Conservation (phyloP, 139 green algal species). For the Trebouxia sp. region DNA sequence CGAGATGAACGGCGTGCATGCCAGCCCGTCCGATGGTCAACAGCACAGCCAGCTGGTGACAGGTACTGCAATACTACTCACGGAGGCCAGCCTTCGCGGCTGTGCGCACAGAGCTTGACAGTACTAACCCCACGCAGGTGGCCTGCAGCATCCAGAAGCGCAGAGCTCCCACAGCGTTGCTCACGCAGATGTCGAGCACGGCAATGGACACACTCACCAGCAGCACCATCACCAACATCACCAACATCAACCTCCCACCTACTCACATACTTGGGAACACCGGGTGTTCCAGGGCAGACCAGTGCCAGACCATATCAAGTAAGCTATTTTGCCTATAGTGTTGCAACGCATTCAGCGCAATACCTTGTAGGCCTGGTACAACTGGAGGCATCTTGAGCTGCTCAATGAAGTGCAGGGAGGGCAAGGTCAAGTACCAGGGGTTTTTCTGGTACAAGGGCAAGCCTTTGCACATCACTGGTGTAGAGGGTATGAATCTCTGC, state of each 20-base stretch:
- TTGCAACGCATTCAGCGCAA: too few species aligned
- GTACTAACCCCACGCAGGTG: too few species aligned
- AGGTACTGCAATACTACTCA: too few species aligned
- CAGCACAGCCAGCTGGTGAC: too few species aligned
- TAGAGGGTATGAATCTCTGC: neutral
- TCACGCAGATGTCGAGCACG: neutral
- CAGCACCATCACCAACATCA: neutral
- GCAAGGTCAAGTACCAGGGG: neutral
- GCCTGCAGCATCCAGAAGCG: neutral
- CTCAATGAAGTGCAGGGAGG: neutral
- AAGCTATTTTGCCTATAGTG: too few species aligned
- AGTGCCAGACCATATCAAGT: constrained; percentile 1
- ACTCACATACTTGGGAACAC: constrained; percentile 7
- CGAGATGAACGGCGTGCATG: neutral
- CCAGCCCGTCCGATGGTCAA: too few species aligned
- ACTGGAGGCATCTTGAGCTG: neutral
- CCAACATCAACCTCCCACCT: neutral
- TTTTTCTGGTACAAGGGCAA: constrained; percentile 10
- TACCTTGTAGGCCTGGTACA: too few species aligned
- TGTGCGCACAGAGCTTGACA: too few species aligned
- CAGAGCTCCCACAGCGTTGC: neutral
- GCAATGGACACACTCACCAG: neutral
- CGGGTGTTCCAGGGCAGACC: neutral
- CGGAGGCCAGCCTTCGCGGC: too few species aligned
- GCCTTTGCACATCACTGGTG: neutral